These are phyloP conservation scores for Leccinellum rugosiceps DNA, from an alignment of 768 basidiomycete species.

Conservation along the genomic window DNA sequence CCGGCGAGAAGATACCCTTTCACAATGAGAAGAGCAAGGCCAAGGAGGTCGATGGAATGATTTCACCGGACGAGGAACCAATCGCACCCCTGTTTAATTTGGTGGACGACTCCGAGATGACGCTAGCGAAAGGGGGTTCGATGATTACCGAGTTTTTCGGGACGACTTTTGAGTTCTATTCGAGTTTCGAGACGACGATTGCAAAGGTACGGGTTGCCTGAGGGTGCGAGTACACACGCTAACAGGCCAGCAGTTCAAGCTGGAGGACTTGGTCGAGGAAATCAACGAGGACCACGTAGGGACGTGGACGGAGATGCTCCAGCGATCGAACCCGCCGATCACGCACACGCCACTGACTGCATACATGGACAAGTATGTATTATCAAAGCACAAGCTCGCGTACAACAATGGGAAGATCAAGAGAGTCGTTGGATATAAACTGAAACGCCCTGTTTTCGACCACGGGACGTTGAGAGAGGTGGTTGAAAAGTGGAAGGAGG, in stretches of 20 bases:
- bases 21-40: slow-evolving; percentile 67
- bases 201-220: slow-evolving; percentile 49
- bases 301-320: slow-evolving; percentile 81
- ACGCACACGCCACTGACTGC: slow-evolving; percentile 69
- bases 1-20: slow-evolving; percentile 37
- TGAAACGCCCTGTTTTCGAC: slow-evolving; percentile 60
- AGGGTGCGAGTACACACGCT: neutral
- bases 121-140: slow-evolving; percentile 62
- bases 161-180: slow-evolving; percentile 80
- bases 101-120: slow-evolving; percentile 75
- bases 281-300: slow-evolving; percentile 83
- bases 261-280: slow-evolving; percentile 73
- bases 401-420: slow-evolving; percentile 75
- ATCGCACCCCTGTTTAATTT: slow-evolving; percentile 82
- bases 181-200: slow-evolving; percentile 59
- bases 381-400: slow-evolving; percentile 67
- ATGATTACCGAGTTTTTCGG: slow-evolving; percentile 69
- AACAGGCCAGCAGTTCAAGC: slow-evolving; percentile 43
- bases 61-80: slow-evolving; percentile 51
- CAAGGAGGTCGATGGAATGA: slow-evolving; percentile 60
- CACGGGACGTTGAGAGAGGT: slow-evolving; percentile 63
- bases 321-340: slow-evolving; percentile 65
- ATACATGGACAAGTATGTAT: slow-evolving; percentile 72
- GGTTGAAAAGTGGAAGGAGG: slow-evolving; percentile 77
- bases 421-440: slow-evolving; percentile 62